Base-by-base conservation (phyloP, 2,329 filamentous ascomycete genomes). In the Zalaria sp. region DNA sequence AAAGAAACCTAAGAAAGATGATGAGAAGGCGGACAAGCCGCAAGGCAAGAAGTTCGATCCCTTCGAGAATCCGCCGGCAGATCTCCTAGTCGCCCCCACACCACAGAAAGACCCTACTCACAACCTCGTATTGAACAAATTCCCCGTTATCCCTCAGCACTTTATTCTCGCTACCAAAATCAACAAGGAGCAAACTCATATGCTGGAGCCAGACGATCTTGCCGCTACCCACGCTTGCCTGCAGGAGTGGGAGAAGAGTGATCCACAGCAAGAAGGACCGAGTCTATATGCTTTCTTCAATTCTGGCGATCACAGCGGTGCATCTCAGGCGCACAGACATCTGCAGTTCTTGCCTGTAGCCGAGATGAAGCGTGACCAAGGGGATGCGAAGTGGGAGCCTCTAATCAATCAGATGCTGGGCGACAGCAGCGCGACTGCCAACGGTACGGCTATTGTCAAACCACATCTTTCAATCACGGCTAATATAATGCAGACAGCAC, bases 61-160 rank as follows among this genome's bases (percentile, higher is more conserved):
- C 3, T 86, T 86, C 57, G 75, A 72, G 29, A 66, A 75, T 45
- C 79, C 79, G 0, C 58, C 69, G 0, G 52, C 64, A 3, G 63
- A 68, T 4, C 62, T 73, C 6, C 69, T 81, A 43, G 63, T 79
- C 32, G 59, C 78, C 35, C 57, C 70, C 10, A 53, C 82, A 5
- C 64, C 64, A 1, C 29, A 46, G 3, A 40, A 41, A 4, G 46
- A 55, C 25, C 63, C 73, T 0, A 57, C 63, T 5, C 80, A 86
- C 57, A 68, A 71, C 44, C 67, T 85, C 35, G 74, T 86, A 1
- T 64, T 86, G 34, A 86, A 86, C 66, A 86, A 85, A 58, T 86
- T 81, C 51, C 79, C 81, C 38, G 62, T 86, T 38, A 78, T 83
- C 29, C 71, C 73, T 0, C 70, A 78, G 51, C 81, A 86, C 60